Percentiles rank a stretch among this genome's conserved stretches.
These are phyloP conservation scores for Boletus insuetus DNA, from an alignment of 768 basidiomycete species.

Conservation along the genomic window DNA sequence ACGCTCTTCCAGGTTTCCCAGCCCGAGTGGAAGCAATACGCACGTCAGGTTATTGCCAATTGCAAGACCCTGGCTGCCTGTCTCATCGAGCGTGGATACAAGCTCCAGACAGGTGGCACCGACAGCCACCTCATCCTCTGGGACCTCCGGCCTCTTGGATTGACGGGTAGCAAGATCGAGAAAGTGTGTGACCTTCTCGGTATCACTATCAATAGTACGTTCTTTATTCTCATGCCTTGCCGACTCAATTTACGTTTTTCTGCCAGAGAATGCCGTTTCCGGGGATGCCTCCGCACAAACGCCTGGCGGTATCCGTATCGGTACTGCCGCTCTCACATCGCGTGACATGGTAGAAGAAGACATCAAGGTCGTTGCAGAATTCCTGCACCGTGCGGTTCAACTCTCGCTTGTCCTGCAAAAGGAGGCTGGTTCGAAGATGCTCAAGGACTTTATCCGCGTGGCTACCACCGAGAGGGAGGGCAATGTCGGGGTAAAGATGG, in stretches of 20 bases:
- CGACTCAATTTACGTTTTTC: not conserved
- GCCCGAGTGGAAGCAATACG: constrained; percentile 88
- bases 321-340: constrained; percentile 91
- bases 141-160: constrained; percentile 91
- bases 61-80: constrained; percentile 71
- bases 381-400: constrained; percentile 94
- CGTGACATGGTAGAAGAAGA: constrained; percentile 90
- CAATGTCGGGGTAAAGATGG: constrained; percentile 66
- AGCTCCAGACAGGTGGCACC: constrained; percentile 93
- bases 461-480: constrained; percentile 68
- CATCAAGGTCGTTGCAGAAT: constrained; percentile 81
- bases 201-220: constrained; percentile 93
- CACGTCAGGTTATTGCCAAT: constrained; percentile 91
- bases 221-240: not conserved
- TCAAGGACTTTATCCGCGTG: constrained; percentile 92
- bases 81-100: constrained; percentile 82
- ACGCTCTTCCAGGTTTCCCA: constrained; percentile 87
- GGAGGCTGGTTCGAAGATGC: constrained; percentile 90
- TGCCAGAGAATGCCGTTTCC: constrained; percentile 88
- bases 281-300: constrained; percentile 95
- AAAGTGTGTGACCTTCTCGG: constrained; percentile 96
- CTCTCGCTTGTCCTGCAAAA: constrained; percentile 87
- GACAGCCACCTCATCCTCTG: constrained; percentile 98
- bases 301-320: constrained; percentile 96
- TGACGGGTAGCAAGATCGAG: constrained; percentile 98